Base-by-base conservation (phyloP, 2,329 filamentous ascomycete species). In the Fusarium veterinarium region DNA sequence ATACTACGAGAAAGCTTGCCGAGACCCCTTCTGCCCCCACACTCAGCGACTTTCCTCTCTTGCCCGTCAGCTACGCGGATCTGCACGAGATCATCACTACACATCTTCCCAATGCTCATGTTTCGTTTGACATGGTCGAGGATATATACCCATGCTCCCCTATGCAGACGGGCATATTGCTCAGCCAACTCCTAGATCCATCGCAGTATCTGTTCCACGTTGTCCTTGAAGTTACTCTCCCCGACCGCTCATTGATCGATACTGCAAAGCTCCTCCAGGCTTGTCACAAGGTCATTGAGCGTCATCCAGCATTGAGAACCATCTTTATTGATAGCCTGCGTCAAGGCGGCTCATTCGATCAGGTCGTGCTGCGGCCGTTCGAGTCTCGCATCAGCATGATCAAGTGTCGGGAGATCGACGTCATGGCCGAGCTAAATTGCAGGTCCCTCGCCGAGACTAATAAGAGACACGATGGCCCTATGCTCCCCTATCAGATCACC, bases 81-180 rank as follows among this genome's bases (percentile, higher is more conserved):
- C 65, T 82, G 2, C 70, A 78, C 13, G 75, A 73, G 14, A 70
- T 81, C 0, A 46, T 68, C 12, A 73, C 60, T 8, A 68, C 42
- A 16, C 48, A 67, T 31, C 71, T 81, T 17, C 73, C 71, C 11
- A 58, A 69, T 7, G 67, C 68, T 17, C 64, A 70, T 2, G 48
- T 77, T 8, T 41, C 53, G 8, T 52, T 76, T 3, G 48, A 64
- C 0, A 71, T 65, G 5, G 71, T 84, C 0, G 75, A 81, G 30
- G 81, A 82, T 25, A 77, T 83, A 1, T 84, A 81, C 25, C 82
- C 82, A 2, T 82, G 80, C 60, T 82, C 82, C 1, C 80, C 81
- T 0, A 79, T 82, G 67, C 82, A 84, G 46, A 76, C 78, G 3
- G 82, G 81, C 8, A 78, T 84, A 17, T 64, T 82, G 0, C 64